These are phyloP conservation scores for Coemansia sp. DNA, from an alignment of 192 early-diverging fungal species.

Conservation along the genomic window DNA sequence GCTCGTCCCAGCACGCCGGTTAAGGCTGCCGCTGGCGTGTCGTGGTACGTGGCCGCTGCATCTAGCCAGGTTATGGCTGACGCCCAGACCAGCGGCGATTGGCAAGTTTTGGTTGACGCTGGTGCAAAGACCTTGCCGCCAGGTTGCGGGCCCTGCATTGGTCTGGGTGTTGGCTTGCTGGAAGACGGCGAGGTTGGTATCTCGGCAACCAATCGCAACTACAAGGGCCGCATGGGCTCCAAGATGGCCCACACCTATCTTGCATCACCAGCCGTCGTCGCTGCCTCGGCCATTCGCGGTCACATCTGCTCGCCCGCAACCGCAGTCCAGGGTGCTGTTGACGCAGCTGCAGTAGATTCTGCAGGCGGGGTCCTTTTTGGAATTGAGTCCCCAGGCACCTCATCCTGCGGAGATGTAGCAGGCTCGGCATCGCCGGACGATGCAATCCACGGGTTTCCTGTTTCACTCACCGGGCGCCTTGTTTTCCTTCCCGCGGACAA, in stretches of 20 bases:
- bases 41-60: slow-evolving; percentile 96
- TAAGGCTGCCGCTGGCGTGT: slow-evolving; percentile 59
- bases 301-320: slow-evolving; percentile 68
- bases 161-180: slow-evolving; percentile 87
- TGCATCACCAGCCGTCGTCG: slow-evolving; percentile 93
- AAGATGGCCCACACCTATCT: slow-evolving; percentile 89
- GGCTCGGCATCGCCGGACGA: slow-evolving; percentile 21
- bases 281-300: slow-evolving; percentile 87
- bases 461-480: slow-evolving; percentile 74
- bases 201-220: slow-evolving; percentile 98
- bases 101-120: slow-evolving; percentile 81
- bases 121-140: slow-evolving; percentile 88
- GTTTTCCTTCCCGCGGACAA: slow-evolving; percentile 92
- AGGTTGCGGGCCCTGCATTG: slow-evolving; percentile 97
- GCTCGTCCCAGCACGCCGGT: slow-evolving; percentile 28
- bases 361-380: slow-evolving; percentile 27
- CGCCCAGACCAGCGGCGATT: slow-evolving; percentile 80
- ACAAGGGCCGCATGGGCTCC: slow-evolving; percentile 98
- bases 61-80: slow-evolving; percentile 89
- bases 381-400: slow-evolving; percentile 14
- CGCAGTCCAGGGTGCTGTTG: slow-evolving; percentile 20
- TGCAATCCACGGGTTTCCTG: slow-evolving; percentile 69
- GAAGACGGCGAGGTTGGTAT: slow-evolving; percentile 97
- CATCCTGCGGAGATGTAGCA: neutral
- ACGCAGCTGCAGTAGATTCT: slow-evolving; percentile 11